These are phyloP conservation scores for Paramecium primaurelia DNA, from an alignment of 73 alveolate species.

Conservation along the genomic window DNA sequence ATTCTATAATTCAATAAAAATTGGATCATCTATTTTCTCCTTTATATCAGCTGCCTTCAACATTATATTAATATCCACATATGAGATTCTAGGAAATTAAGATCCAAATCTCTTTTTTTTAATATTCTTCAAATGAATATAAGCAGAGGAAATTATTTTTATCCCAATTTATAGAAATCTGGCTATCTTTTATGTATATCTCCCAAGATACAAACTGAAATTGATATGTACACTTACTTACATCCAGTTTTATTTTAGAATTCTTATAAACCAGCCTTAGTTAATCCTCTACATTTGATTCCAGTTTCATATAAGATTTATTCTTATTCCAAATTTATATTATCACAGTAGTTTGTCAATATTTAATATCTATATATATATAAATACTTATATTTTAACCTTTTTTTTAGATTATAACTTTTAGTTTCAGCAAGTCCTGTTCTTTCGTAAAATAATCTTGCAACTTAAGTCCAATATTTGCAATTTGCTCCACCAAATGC, in stretches of 20 bases:
- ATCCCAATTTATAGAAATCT: neutral
- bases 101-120: neutral
- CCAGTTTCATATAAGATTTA: neutral
- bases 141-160: neutral
- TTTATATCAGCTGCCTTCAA: neutral
- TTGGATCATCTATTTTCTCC: neutral
- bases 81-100: neutral
- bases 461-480: neutral
- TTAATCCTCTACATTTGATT: neutral
- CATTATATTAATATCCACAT: neutral
- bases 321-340: neutral
- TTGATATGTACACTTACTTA: neutral
- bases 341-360: neutral
- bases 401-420: neutral
- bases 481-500: neutral
- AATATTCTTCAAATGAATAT: neutral
- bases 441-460: neutral
- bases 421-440: neutral
- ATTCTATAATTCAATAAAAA: neutral
- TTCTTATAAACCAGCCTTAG: neutral
- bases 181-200: neutral
- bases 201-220: neutral
- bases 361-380: neutral
- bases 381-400: neutral
- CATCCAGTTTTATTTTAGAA: neutral